Evolutionary conservation across 805 yeast species (phyloP), one percentile per base, ranked within the genome.

Genomic region (Jamesozyma hellenica): DNA sequence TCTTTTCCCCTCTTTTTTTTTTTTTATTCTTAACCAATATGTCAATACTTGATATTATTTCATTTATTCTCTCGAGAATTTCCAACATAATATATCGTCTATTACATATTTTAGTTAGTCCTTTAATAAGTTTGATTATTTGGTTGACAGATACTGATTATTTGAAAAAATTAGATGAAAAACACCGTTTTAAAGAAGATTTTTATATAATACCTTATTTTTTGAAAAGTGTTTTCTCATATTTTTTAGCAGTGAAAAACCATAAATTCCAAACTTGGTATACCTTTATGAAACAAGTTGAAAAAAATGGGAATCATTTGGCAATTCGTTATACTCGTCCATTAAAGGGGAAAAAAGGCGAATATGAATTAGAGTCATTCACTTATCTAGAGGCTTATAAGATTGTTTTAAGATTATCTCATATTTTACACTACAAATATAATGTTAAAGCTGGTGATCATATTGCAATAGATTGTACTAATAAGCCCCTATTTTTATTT

Each of bases 401-500:
- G 36, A 70, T 77, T 50, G 72, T 83, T 5, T 67, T 83, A 45
- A 63, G 80, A 44, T 65, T 85, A 47, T 78, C 94, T 3, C 70
- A 74, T 48, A 71, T 84, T 34, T 65, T 90, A 48, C 72, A 66
- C 35, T 59, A 71, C 45, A 76, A 79, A 42, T 79, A 77, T 51
- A 80, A 80, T 2, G 74, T 88, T 28, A 63, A 75, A 15, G 62
- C 75, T 12, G 78, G 79, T 32, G 84, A 84, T 47, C 71, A 77
- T 9, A 75, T 90, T 34, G 94, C 83, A 0, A 52, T 90, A 33
- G 80, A 79, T 52, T 81, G 76, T 54, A 80, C 83, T 53, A 88
- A 88, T 61, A 85, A 82, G 55, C 95, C 95, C 2, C 65, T 86
- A 45, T 84, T 83, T 51, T 61, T 88, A 13, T 70, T 87, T 39